Evolutionary conservation across 176 grass and related monocot species (phyloP), one percentile per base, ranked within the genome.

Genomic region (Aegilops longissima): DNA sequence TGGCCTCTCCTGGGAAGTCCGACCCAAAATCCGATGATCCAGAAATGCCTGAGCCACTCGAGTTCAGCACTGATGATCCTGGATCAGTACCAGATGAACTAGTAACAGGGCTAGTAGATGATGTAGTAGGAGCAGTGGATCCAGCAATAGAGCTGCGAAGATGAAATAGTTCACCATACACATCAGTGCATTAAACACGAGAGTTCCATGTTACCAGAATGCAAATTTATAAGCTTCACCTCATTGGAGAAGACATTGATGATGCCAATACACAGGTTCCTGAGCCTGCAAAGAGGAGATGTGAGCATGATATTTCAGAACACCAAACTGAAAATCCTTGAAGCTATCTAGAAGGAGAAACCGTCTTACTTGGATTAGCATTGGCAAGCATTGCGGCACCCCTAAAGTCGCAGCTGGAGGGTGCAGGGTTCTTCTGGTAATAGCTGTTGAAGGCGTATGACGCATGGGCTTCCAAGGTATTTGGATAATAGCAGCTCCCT

Each of bases 381-480:
- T 78, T 90, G 78, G 91, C 72, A 16, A 95, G 84, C 85, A 90
- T 87, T 61, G 92, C 95, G 1, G 85, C 58, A 44, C 92, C 95
- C 36, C 87, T 85, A 84, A 97, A 97, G 66, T 93, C 82, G 12
- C 95, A 97, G 70, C 95, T 95, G 69, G 95, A 61, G 69, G 89
- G 79, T 87, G 66, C 76, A 75, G 91, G 89, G 24, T 95, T 93
- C 58, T 47, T 97, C 82, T 91, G 92, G 87, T 97, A 97, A 67
- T 95, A 97, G 56, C 39, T 86, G 63, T 97, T 97, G 89, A 97
- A 97, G 14, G 92, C 95, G 7, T 93, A 97, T 1, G 95, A 97
- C 0, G 95, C 95, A 88, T 97, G 95, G 14, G 86, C 87, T 78
- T 83, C 90, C 38, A 97, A 72, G 29, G 92, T 90, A 78, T 97